phyloP scores from a whole-genome alignment of 2,329 filamentous ascomycete genomes.

The Drechslerella dactyloides region DNA sequence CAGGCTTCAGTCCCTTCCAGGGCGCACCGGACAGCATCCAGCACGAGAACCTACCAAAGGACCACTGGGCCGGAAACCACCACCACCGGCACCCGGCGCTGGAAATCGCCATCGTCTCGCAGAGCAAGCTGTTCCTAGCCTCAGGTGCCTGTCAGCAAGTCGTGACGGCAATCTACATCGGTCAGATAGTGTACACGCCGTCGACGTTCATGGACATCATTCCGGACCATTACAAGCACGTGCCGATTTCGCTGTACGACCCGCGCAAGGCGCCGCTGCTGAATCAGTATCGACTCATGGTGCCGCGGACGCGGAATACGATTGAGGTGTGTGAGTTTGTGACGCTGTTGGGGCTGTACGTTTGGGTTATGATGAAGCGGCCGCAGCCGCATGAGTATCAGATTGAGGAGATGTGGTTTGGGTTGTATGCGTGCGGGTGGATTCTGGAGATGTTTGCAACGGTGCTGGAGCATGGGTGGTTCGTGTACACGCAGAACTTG shows the following conservation, averaged over 20 bases:
- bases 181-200: conserved; percentile 80
- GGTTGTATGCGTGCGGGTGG: conserved; percentile 79
- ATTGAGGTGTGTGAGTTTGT: conserved; percentile 78
- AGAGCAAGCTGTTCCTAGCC: conserved; percentile 78
- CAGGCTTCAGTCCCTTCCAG: conserved; percentile 84
- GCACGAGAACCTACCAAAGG: conserved; percentile 62
- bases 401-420: conserved; percentile 70
- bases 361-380: conserved; percentile 74
- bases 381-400: conserved; percentile 65
- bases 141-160: conserved; percentile 81
- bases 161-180: conserved; percentile 80
- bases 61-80: conserved; percentile 62
- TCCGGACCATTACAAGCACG: conserved; percentile 83
- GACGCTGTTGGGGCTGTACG: conserved; percentile 71
- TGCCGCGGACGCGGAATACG: conserved; percentile 76
- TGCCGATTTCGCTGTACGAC: conserved; percentile 80
- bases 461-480: conserved; percentile 76
- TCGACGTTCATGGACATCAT: conserved; percentile 82
- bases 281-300: conserved; percentile 84
- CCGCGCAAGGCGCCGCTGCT: conserved; percentile 75
- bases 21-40: conserved; percentile 74
- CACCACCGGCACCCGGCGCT: conserved; percentile 66
- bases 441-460: conserved; percentile 78
- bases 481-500: conserved; percentile 83
- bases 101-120: conserved; percentile 81